Evolutionary conservation across 1,139 yeast species (phyloP).

Genomic region (Yamadazyma buinensis): DNA sequence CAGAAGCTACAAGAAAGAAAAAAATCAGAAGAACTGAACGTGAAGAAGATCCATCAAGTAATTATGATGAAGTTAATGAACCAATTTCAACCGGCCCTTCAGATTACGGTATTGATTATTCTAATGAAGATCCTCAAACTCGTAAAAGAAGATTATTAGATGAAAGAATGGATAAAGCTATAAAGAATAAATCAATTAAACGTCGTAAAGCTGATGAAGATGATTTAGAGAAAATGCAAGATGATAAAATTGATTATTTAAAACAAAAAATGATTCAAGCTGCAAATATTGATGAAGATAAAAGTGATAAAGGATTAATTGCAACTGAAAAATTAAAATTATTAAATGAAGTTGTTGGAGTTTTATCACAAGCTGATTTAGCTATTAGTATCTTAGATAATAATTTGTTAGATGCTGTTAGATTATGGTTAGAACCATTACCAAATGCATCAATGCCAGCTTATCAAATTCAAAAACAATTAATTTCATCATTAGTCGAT

Average conservation of each 20-base stretch:
- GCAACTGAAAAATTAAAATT: constrained; percentile 86
- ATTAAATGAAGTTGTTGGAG: constrained; percentile 72
- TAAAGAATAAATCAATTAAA: constrained; percentile 59
- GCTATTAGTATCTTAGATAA: constrained; percentile 94
- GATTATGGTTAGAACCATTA: constrained; percentile 96
- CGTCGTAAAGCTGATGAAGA: constrained; percentile 76
- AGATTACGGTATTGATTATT: constrained; percentile 9
- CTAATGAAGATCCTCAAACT: constrained; percentile 43
- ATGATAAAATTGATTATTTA: constrained; percentile 76
- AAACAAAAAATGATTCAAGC: constrained; percentile 92
- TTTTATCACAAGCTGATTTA: constrained; percentile 75
- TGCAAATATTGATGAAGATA: constrained; percentile 86
- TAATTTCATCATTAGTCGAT: constrained; percentile 68
- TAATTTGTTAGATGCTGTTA: constrained; percentile 86
- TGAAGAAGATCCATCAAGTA: constrained; percentile 7
- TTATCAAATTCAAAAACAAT: constrained; percentile 87
- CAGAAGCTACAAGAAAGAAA: constrained; percentile 33
- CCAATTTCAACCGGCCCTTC: neutral
- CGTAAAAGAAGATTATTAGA: constrained; percentile 76
- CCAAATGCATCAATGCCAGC: constrained; percentile 98
- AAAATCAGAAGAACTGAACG: constrained; percentile 26
- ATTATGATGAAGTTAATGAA: neutral
- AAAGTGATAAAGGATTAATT: constrained; percentile 68
- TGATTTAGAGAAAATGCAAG: constrained; percentile 92
- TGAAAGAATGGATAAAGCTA: constrained; percentile 72